phyloP scores from a whole-genome alignment of 2,329 filamentous ascomycete genomes.

The Clarireedia hainanense region DNA sequence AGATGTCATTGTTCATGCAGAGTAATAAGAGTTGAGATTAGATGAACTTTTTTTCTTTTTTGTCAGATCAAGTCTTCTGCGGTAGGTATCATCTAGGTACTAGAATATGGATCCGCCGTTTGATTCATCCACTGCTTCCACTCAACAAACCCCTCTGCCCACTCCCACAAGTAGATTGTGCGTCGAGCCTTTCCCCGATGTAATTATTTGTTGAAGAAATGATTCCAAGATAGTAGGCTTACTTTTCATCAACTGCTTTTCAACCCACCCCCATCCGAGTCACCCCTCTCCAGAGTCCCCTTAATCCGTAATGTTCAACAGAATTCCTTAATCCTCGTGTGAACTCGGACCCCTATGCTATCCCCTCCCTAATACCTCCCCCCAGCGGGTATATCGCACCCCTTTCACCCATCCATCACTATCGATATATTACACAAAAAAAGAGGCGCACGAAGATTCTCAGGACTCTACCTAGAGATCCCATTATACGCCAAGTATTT shows the following conservation, averaged over 20 bases:
- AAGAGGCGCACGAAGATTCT: background rate
- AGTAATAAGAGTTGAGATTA: background rate
- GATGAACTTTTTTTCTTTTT: background rate
- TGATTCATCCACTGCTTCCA: background rate
- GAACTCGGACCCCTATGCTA: background rate
- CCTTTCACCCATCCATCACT: background rate
- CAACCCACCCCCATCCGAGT: background rate
- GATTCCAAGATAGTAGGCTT: background rate
- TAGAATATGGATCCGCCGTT: background rate
- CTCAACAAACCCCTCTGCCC: background rate
- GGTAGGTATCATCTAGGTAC: background rate
- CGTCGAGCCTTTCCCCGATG: background rate
- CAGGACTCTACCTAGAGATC: background rate
- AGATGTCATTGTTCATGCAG: background rate
- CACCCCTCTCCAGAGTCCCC: background rate
- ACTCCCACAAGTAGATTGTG: background rate
- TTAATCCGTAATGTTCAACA: background rate
- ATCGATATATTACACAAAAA: constrained; percentile 6
- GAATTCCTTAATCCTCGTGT: background rate
- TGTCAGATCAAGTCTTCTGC: background rate
- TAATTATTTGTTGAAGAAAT: background rate
- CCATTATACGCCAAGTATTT: constrained; percentile 5
- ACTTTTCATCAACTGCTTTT: background rate
- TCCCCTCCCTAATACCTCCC: background rate
- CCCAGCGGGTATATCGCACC: background rate